These are phyloP conservation scores for sunflower (Helianthus annuus) DNA, from an alignment of 129 eudicot species.

Conservation along the genomic window HanXRQr2.0-SUNRISE NC_035439.2:148897165-148897664, in stretches of 20 bases:
- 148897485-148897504: neutral
- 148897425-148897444: constrained; percentile 72
- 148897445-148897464: constrained; percentile 47
- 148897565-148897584: neutral
- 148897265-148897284: constrained; percentile 83
- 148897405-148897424: constrained; percentile 81
- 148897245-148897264: constrained; percentile 74
- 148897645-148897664: constrained; percentile 72
- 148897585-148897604: constrained; percentile 46
- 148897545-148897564: too few species aligned
- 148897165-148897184: constrained; percentile 91
- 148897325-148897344: constrained; percentile 63
- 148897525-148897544: too few species aligned
- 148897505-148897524: neutral
- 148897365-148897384: constrained; percentile 91
- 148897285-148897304: constrained; percentile 65
- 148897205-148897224: constrained; percentile 86
- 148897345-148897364: constrained; percentile 79
- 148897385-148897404: constrained; percentile 93
- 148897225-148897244: constrained; percentile 95
- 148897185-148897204: constrained; percentile 92
- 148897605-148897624: constrained; percentile 56
- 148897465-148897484: constrained; percentile 2
- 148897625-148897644: constrained; percentile 82
- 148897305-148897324: constrained; percentile 95